Evolutionary conservation across 768 basidiomycete species (phyloP), one percentile per base, ranked within the genome.

Genomic region (Tricholoma sp.): DNA sequence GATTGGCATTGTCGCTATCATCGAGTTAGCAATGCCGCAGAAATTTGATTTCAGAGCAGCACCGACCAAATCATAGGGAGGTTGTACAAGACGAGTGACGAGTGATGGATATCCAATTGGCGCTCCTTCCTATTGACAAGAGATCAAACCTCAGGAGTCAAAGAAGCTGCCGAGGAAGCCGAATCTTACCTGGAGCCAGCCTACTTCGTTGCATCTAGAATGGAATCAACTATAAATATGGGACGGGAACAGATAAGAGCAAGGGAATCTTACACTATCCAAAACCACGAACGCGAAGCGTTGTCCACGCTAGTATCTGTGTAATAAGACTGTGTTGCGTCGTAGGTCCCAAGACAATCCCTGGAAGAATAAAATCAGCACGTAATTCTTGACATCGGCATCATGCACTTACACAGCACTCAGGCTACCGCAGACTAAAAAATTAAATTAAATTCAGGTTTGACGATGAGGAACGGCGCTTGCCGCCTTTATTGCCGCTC

Each of bases 171-270:
- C 20, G 18, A 20, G 37, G 34, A 24, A 9, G 6, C 6, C 4
- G 11, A 41, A 13, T 18, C 66, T 34, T 33, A 76, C 75, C 70
- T 82, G 80, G 17, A 80, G 68, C 61, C 69, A 87, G 32, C 88
- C 88, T 1, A 89, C 76, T 70, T 89, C 79, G 61, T 85, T 88
- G 63, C 88, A 89, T 4, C 85, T 86, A 9, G 47, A 59, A 28
- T n/a, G 56, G 49, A 24, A 18, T 56, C 34, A 50, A 32, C 3
- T 50, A 55, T 8, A 37, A 44, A 58, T 32, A 18, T n/a, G n/a
- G n/a, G n/a, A 45, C 53, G 29, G 53, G 41, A 36, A 34, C 15
- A 50, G 42, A 56, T 24, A 31, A 29, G 48, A 10, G 15, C 28
- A 17, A 18, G 20, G n/a, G 36, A 13, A 28, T 65, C 78, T 56